Conservation (phyloP, 371 early-diverging fungal genomes). For the Rhizopus arrhizus region DNA sequence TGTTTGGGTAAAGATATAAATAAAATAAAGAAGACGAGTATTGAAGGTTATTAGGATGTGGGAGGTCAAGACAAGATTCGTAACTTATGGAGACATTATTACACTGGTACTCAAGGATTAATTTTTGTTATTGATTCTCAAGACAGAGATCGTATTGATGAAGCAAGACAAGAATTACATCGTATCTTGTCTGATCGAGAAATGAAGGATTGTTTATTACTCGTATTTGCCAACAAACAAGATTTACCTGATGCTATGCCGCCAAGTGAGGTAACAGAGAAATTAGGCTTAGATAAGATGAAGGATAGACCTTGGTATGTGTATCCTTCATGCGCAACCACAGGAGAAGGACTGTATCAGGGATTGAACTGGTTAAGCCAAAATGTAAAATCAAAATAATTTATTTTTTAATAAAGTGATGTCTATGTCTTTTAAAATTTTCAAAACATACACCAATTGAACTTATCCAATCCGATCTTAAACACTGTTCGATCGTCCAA, state of each 20-base stretch:
- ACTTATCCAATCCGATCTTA: constrained; percentile 50
- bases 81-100: constrained; percentile 89
- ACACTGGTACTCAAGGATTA: constrained; percentile 84
- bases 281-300: constrained; percentile 75
- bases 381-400: constrained; percentile 63
- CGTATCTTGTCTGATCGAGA: constrained; percentile 82
- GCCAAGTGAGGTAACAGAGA: constrained; percentile 80
- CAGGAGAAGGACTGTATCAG: constrained; percentile 87
- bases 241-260: constrained; percentile 82
- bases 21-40: neutral
- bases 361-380: constrained; percentile 89
- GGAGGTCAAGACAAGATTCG: constrained; percentile 92
- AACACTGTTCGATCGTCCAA: constrained; percentile 47
- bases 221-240: constrained; percentile 90
- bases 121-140: constrained; percentile 88
- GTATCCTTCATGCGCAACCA: constrained; percentile 84
- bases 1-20: constrained; percentile 61
- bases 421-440: constrained; percentile 24
- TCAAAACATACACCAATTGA: constrained; percentile 41
- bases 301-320: constrained; percentile 84
- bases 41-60: constrained; percentile 63
- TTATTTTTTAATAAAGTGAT: constrained; percentile 8
- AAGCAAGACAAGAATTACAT: constrained; percentile 82
- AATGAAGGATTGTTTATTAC: constrained; percentile 79
- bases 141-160: constrained; percentile 82